phyloP scores from a whole-genome alignment of 75 land plant species.

The Pinus albicaulis region DNA sequence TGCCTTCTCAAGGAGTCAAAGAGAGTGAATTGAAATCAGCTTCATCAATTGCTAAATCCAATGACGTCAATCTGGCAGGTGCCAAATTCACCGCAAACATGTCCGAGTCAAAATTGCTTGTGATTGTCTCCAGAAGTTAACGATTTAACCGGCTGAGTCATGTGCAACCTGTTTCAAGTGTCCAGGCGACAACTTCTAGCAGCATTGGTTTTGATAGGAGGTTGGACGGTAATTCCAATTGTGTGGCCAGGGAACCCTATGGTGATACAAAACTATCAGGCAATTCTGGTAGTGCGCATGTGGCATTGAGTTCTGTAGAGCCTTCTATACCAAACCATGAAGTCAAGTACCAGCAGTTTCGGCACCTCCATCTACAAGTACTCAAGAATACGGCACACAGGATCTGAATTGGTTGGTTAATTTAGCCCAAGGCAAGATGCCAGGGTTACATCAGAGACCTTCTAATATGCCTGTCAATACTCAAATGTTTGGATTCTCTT shows the following conservation, averaged over 20 bases:
- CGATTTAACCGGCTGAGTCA: not conserved
- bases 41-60: not conserved
- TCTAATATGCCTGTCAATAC: slow-evolving; percentile 1
- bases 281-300: not conserved
- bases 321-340: not conserved
- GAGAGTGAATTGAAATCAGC: not conserved
- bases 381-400: not conserved
- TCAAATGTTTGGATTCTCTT: slow-evolving; percentile 4
- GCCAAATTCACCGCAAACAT: slow-evolving; percentile 4
- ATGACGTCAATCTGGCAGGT: not conserved
- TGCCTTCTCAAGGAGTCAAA: not conserved
- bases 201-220: not conserved
- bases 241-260: not conserved
- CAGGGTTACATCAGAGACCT: not conserved
- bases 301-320: not conserved
- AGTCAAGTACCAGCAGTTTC: not conserved
- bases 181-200: not conserved
- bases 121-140: slow-evolving; percentile 7
- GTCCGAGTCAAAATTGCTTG: slow-evolving; percentile 8
- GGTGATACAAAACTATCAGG: not conserved
- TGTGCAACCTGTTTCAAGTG: slow-evolving; percentile 3
- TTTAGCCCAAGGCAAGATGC: slow-evolving; percentile 1
- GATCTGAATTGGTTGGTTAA: slow-evolving; percentile 5
- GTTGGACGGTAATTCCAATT: not conserved
- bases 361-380: not conserved